A percentile compares a stretch with the other conserved stretches of the same genome.
phyloP scores from a whole-genome alignment of 768 basidiomycete genomes.

The Xerocomellus dryophilus region DNA sequence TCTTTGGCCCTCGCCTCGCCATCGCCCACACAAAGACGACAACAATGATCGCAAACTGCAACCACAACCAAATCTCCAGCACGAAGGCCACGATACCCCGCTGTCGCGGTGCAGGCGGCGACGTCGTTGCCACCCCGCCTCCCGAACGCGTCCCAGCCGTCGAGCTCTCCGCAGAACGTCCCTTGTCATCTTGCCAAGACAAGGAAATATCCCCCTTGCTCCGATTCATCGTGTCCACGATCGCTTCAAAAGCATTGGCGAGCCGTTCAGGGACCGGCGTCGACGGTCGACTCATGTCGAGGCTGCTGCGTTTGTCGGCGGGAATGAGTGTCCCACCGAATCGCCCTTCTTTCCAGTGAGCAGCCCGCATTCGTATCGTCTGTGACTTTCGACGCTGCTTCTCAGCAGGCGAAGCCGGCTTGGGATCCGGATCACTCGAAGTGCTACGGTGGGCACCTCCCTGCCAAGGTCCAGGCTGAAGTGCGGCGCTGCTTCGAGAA shows the following conservation, averaged over 20 bases:
- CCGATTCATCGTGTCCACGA: slow-evolving; percentile 41
- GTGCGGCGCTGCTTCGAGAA: slow-evolving; percentile 6
- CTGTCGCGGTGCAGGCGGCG: slow-evolving; percentile 22
- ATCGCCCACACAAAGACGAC: slow-evolving; percentile 78
- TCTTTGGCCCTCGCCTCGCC: slow-evolving; percentile 73
- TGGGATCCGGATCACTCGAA: slow-evolving; percentile 29
- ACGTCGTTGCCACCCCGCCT: slow-evolving; percentile 8
- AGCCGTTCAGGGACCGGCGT: slow-evolving; percentile 41
- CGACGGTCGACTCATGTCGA: slow-evolving; percentile 24
- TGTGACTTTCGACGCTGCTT: slow-evolving; percentile 39
- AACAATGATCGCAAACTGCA: slow-evolving; percentile 75
- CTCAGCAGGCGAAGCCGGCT: slow-evolving; percentile 19
- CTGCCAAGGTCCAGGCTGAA: slow-evolving; percentile 14
- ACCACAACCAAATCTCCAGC: slow-evolving; percentile 79
- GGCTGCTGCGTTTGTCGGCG: slow-evolving; percentile 9
- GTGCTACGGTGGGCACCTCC: not conserved
- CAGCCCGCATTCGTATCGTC: slow-evolving; percentile 57
- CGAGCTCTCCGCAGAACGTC: slow-evolving; percentile 1
- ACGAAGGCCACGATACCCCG: slow-evolving; percentile 44
- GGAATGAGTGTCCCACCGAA: slow-evolving; percentile 39
- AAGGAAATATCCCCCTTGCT: slow-evolving; percentile 13
- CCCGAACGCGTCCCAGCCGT: not conserved
- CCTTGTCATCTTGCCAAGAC: slow-evolving; percentile 10
- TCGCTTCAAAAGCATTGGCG: slow-evolving; percentile 43
- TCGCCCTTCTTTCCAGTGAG: slow-evolving; percentile 57